A percentile compares a stretch with the other conserved stretches of the same genome.
These are phyloP conservation scores for Globisporangium iwayamae DNA, from an alignment of 352 stramenopile species.

Conservation along the genomic window DNA sequence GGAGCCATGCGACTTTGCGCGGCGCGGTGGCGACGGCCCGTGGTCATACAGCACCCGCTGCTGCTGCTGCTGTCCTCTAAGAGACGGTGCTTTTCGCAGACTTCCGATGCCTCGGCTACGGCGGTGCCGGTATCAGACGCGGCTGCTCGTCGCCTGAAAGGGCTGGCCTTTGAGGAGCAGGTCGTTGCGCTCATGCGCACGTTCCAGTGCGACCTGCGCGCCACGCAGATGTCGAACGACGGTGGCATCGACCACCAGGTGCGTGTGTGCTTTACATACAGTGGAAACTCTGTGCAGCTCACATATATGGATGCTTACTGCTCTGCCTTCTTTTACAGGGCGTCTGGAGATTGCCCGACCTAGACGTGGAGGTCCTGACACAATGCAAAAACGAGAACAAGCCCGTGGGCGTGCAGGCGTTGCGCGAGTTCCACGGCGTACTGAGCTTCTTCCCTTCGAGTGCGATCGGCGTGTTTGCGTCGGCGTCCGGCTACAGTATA, in stretches of 20 bases:
- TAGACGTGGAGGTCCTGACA: constrained; percentile 62
- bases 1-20: background rate
- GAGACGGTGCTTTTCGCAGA: background rate
- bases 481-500: constrained; percentile 71
- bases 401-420: constrained; percentile 57
- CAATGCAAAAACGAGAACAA: constrained; percentile 82
- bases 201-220: constrained; percentile 44
- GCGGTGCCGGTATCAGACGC: background rate
- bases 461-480: constrained; percentile 65
- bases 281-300: background rate
- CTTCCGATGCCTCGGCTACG: background rate
- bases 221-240: constrained; percentile 66
- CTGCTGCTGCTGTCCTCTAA: background rate
- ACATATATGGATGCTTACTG: background rate
- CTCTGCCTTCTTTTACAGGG: constrained; percentile 33
- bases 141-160: constrained; percentile 26
- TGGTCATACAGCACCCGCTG: background rate
- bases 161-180: constrained; percentile 56
- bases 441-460: constrained; percentile 35
- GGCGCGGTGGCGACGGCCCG: background rate
- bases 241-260: constrained; percentile 70
- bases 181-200: constrained; percentile 51
- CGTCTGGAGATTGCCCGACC: constrained; percentile 58
- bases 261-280: constrained; percentile 13
- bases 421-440: constrained; percentile 78